A percentile compares a stretch with the other conserved stretches of the same genome.
phyloP scores from a whole-genome alignment of 1,284 basidiomycete species.

The Pulveroboletus sp. region DNA sequence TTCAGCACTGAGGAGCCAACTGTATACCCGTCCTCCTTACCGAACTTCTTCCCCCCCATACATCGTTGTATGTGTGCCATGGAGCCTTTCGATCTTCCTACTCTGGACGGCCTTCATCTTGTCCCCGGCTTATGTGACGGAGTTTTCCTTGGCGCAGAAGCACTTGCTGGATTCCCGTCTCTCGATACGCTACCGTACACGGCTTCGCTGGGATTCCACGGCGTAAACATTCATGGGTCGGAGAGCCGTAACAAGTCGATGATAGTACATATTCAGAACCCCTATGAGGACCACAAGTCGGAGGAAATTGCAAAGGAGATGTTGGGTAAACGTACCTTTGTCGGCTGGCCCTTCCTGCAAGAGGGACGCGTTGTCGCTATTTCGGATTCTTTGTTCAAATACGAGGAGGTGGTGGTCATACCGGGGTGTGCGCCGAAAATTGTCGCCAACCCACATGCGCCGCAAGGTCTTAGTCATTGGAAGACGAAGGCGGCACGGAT shows the following conservation, averaged over 20 bases:
- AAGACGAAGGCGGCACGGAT: slow-evolving; percentile 78
- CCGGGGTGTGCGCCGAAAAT: slow-evolving; percentile 59
- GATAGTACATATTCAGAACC: slow-evolving; percentile 83
- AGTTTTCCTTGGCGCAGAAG: slow-evolving; percentile 82
- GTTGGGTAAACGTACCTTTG: slow-evolving; percentile 78
- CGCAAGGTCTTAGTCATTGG: slow-evolving; percentile 69
- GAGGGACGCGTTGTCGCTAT: slow-evolving; percentile 89
- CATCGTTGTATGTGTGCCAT: slow-evolving; percentile 78
- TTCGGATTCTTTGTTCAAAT: slow-evolving; percentile 87
- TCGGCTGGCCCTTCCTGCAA: slow-evolving; percentile 93
- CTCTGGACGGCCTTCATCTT: slow-evolving; percentile 83
- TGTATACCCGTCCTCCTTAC: slow-evolving; percentile 86
- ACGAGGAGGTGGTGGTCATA: slow-evolving; percentile 68
- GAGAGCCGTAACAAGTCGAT: slow-evolving; percentile 93
- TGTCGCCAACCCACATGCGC: slow-evolving; percentile 71
- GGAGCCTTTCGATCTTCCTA: slow-evolving; percentile 85
- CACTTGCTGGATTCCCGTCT: slow-evolving; percentile 95
- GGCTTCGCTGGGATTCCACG: slow-evolving; percentile 78
- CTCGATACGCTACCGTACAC: slow-evolving; percentile 86
- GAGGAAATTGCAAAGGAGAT: slow-evolving; percentile 77
- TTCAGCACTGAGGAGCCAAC: slow-evolving; percentile 68
- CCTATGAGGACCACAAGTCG: slow-evolving; percentile 65
- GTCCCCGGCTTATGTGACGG: slow-evolving; percentile 88
- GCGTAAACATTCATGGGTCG: slow-evolving; percentile 91
- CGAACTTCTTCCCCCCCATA: slow-evolving; percentile 94